Conservation (phyloP, 106 monocot species). For the Hemerocallis citrina region DNA sequence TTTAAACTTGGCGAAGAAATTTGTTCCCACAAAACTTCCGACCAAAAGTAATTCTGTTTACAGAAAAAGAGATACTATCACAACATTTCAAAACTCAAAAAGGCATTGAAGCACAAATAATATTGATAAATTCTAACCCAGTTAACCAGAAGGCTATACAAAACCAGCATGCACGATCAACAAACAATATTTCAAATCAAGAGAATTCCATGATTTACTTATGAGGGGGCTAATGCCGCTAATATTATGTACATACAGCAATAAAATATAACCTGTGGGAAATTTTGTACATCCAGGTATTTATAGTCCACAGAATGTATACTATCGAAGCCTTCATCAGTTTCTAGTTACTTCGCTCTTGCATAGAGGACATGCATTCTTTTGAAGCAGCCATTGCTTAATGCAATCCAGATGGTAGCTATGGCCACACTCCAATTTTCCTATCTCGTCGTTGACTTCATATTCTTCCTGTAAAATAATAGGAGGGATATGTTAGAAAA, state of each 20-base stretch:
- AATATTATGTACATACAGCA: not conserved
- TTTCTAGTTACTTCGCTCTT: constrained; percentile 52
- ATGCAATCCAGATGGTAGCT: constrained; percentile 79
- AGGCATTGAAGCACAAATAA: too few relatives aligned
- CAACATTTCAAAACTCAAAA: too few relatives aligned
- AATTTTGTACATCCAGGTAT: not conserved
- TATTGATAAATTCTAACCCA: too few relatives aligned
- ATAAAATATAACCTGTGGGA: not conserved
- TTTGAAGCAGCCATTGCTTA: constrained; percentile 85
- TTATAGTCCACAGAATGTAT: not conserved
- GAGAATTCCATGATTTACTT: constrained; percentile 8
- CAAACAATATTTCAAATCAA: constrained; percentile 4
- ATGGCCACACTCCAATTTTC: constrained; percentile 74
- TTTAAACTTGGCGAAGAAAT: too few relatives aligned
- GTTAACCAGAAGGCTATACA: not conserved
- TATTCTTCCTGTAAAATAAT: constrained; percentile 71
- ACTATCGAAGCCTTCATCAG: constrained; percentile 11
- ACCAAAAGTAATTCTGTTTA: too few relatives aligned
- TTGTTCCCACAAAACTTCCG: too few relatives aligned
- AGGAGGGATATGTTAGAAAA: not conserved
- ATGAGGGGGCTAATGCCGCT: not conserved
- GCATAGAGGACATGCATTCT: constrained; percentile 94
- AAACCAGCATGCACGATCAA: not conserved
- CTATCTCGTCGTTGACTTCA: constrained; percentile 71
- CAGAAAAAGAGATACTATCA: too few relatives aligned